Evolutionary conservation across 1,139 yeast genomes (phyloP).

Genomic region (Candida sojae): DNA sequence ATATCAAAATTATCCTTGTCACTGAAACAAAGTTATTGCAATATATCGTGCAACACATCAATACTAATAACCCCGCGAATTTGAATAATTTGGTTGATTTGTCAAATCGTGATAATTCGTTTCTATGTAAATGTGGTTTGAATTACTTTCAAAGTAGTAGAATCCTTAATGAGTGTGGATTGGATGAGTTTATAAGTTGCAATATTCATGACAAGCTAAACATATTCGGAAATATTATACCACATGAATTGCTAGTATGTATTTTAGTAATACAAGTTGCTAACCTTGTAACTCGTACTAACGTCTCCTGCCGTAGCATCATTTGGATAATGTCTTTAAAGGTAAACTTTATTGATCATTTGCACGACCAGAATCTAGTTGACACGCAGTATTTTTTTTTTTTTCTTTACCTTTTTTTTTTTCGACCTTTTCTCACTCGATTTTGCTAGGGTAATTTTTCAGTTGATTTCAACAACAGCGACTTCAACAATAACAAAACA

Average conservation of each 20-base stretch:
- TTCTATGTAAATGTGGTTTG: constrained; percentile 14
- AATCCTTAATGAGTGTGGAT: constrained; percentile 5
- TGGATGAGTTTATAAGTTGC: constrained; percentile 7
- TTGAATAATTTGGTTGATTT: not conserved
- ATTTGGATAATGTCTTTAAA: constrained; percentile 7
- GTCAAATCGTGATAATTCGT: constrained; percentile 3
- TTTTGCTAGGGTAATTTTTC: constrained; percentile 3
- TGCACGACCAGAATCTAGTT: constrained; percentile 10
- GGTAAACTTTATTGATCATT: constrained; percentile 4
- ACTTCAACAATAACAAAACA: constrained; percentile 1
- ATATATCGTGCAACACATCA: constrained; percentile 9
- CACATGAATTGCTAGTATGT: constrained; percentile 10
- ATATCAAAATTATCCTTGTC: constrained; percentile 8
- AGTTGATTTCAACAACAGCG: constrained; percentile 5
- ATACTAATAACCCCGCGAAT: constrained; percentile 9
- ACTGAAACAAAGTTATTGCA: constrained; percentile 3
- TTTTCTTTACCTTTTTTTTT: not conserved
- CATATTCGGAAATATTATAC: constrained; percentile 5
- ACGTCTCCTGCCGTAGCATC: constrained; percentile 4
- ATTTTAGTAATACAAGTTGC: too few relatives aligned
- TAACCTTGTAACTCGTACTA: constrained; percentile 2
- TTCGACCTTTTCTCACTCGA: not conserved
- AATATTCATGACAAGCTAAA: constrained; percentile 7
- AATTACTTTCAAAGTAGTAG: constrained; percentile 11
- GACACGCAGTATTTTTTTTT: constrained; percentile 7